Evolutionary conservation across 148 eudicot genomes (phyloP).

Genomic region (Chenopodium album): DNA sequence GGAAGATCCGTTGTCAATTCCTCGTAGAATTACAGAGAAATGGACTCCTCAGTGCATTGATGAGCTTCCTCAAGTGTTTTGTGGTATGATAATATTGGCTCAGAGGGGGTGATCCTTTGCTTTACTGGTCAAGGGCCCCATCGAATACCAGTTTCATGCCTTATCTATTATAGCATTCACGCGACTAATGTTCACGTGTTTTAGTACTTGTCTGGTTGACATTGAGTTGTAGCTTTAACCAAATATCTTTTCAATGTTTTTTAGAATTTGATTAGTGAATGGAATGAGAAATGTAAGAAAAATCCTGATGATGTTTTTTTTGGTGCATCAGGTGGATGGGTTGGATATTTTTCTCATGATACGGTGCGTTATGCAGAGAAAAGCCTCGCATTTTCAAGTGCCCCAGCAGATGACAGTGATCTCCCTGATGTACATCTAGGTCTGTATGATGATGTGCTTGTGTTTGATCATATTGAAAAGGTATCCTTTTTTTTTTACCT

Average conservation of each 20-base stretch:
- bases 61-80: conserved; percentile 79
- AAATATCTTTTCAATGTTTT: too few species aligned
- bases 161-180: not conserved
- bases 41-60: conserved; percentile 64
- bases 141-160: not conserved
- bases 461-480: conserved; percentile 96
- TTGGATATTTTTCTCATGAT: conserved; percentile 90
- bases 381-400: conserved; percentile 64
- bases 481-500: conserved; percentile 25
- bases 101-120: not conserved
- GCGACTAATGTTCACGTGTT: not conserved
- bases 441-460: conserved; percentile 86
- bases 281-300: not conserved
- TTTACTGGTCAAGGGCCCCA: not conserved
- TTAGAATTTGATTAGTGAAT: too few species aligned
- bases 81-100: conserved; percentile 45
- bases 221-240: not conserved
- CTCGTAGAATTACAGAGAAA: conserved; percentile 55
- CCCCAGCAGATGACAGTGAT: conserved; percentile 69
- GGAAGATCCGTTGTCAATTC: conserved; percentile 74
- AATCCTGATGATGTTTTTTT: not conserved
- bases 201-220: not conserved
- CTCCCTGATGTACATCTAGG: conserved; percentile 91
- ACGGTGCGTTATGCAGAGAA: conserved; percentile 71
- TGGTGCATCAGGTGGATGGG: conserved; percentile 78